Evolutionary conservation across 805 yeast species (phyloP).

Genomic region (Myxozyma udenii): DNA sequence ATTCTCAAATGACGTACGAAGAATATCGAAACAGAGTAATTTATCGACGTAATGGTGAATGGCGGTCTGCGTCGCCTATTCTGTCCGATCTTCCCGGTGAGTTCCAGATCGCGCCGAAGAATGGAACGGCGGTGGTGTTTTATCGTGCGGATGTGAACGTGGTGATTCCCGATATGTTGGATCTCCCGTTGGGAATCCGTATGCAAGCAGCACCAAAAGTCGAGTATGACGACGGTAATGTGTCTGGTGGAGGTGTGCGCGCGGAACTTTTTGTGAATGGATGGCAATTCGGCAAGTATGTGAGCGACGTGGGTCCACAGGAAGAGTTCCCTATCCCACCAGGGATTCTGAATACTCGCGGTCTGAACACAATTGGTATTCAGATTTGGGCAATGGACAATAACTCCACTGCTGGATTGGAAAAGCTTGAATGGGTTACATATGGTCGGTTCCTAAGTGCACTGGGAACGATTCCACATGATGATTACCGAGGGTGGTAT

Average conservation of each 20-base stretch:
- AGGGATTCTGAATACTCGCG: constrained; percentile 18
- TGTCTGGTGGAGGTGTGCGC: constrained; percentile 12
- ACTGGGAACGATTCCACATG: constrained; percentile 15
- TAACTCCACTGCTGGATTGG: constrained; percentile 13
- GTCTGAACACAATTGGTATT: constrained; percentile 11
- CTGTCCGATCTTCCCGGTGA: constrained; percentile 3
- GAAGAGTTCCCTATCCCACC: constrained; percentile 25
- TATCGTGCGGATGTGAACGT: constrained; percentile 15
- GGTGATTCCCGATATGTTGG: constrained; percentile 11
- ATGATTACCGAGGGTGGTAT: constrained; percentile 16
- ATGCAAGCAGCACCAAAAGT: constrained; percentile 3
- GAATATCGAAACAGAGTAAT: not conserved
- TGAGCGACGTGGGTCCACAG: constrained; percentile 21
- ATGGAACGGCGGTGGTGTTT: constrained; percentile 11
- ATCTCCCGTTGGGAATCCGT: constrained; percentile 17
- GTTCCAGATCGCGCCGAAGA: not conserved
- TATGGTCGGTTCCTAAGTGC: constrained; percentile 12
- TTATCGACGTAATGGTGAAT: not conserved
- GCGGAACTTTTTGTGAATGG: constrained; percentile 22
- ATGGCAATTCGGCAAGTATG: constrained; percentile 23
- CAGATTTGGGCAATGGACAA: constrained; percentile 18
- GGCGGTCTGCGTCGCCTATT: constrained; percentile 10
- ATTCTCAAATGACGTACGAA: not conserved
- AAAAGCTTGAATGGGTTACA: constrained; percentile 14
- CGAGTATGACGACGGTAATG: no score